Evolutionary conservation across 169 alveolate species (phyloP).

Genomic region (Cryptosporidium ubiquitum): DNA sequence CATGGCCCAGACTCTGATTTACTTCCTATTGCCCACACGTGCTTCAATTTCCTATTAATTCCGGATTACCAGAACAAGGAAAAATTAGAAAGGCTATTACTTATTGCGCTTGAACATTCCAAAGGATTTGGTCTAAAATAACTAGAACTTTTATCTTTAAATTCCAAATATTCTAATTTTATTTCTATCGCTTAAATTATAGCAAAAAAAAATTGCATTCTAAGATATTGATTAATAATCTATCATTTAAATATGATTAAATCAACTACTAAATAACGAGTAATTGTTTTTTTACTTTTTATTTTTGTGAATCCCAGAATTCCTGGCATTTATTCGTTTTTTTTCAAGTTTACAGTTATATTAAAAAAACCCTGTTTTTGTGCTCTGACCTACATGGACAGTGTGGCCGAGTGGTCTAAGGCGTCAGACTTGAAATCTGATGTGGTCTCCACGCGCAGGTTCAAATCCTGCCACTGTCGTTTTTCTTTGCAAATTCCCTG

Average conservation of each 20-base stretch:
- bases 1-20: constrained; percentile 85
- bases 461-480: constrained; percentile 77
- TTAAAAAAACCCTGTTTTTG: neutral
- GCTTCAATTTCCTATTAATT: constrained; percentile 90
- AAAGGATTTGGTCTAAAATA: constrained; percentile 90
- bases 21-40: constrained; percentile 93
- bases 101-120: constrained; percentile 86
- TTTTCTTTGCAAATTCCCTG: neutral
- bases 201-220: neutral
- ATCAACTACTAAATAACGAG: too few species aligned
- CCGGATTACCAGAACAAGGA: constrained; percentile 87
- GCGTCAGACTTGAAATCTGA: constrained; percentile 77
- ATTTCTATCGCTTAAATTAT: neutral
- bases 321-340: neutral
- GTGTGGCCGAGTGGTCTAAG: constrained; percentile 78
- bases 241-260: neutral
- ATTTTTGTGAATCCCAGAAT: neutral
- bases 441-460: constrained; percentile 78
- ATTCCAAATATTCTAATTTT: neutral
- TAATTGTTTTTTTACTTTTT: too few species aligned
- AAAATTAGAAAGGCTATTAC: constrained; percentile 81
- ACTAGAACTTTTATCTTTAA: neutral
- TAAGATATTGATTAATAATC: neutral
- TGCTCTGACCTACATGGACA: neutral
- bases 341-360: neutral